These are phyloP conservation scores for Coemansia sp. DNA, from an alignment of 192 early-diverging fungal genomes.

Conservation along the genomic window DNA sequence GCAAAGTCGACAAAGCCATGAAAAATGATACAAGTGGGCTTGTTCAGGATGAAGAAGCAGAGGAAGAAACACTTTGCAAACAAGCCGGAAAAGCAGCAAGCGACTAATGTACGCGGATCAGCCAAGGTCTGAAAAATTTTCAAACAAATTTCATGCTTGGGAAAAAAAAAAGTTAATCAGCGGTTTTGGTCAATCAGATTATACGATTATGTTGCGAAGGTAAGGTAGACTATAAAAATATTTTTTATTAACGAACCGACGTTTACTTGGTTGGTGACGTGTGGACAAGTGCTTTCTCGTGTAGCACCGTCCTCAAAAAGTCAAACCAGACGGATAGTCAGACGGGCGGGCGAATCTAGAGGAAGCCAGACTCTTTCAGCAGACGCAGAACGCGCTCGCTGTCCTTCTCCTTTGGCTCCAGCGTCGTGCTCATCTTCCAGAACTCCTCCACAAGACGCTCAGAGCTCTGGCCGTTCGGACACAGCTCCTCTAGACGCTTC, in stretches of 20 bases:
- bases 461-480: conserved; percentile 60
- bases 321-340: too few species aligned
- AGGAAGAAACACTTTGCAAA: not conserved
- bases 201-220: too few species aligned
- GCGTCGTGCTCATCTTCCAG: conserved; percentile 71
- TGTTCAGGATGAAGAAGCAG: not conserved
- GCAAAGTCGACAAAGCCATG: not conserved
- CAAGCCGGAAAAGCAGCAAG: not conserved
- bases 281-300: too few species aligned
- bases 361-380: conserved; percentile 74
- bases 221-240: too few species aligned
- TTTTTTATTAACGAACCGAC: too few species aligned
- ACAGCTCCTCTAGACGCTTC: conserved; percentile 65
- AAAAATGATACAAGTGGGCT: not conserved
- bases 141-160: too few species aligned
- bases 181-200: too few species aligned
- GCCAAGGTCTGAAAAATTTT: too few species aligned
- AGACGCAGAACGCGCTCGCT: conserved; percentile 78
- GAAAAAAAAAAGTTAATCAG: too few species aligned
- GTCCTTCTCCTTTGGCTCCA: conserved; percentile 86
- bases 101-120: not conserved
- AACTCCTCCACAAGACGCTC: conserved; percentile 63
- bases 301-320: too few species aligned
- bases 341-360: conserved; percentile 57
- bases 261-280: too few species aligned